Percentiles rank a stretch among this genome's conserved stretches.
Conservation (phyloP, 192 early-diverging fungal genomes). For the Bifiguratus adelaidae region DNA sequence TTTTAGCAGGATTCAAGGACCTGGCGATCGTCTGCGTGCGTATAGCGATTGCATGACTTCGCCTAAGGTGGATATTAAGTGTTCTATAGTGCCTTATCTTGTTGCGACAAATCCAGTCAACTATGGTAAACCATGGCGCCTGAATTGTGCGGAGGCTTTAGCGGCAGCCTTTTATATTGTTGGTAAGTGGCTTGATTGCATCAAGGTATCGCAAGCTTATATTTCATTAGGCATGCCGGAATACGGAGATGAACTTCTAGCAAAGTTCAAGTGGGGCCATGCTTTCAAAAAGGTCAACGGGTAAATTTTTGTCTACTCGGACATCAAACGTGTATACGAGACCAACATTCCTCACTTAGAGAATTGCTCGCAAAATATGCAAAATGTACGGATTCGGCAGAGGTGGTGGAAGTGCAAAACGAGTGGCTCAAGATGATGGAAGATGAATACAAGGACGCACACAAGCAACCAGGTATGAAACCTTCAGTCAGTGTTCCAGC, state of each 20-base stretch:
- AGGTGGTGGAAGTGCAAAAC: slow-evolving; percentile 67
- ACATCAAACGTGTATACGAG: neutral
- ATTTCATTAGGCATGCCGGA: slow-evolving; percentile 27
- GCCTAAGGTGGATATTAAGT: neutral
- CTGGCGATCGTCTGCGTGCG: slow-evolving; percentile 77
- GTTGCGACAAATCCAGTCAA: slow-evolving; percentile 97
- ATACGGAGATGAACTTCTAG: slow-evolving; percentile 64
- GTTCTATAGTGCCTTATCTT: slow-evolving; percentile 72
- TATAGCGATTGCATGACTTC: neutral
- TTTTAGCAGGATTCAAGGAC: slow-evolving; percentile 74
- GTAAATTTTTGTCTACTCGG: slow-evolving; percentile 16
- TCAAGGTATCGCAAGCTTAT: neutral
- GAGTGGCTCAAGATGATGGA: slow-evolving; percentile 73
- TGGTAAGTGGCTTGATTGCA: slow-evolving; percentile 22
- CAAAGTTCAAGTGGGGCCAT: slow-evolving; percentile 94
- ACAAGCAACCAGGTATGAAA: slow-evolving; percentile 13
- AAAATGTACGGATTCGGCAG: slow-evolving; percentile 59
- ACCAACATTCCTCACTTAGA: slow-evolving; percentile 15
- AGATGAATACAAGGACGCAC: slow-evolving; percentile 41
- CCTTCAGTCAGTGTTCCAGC: neutral
- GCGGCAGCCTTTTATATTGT: slow-evolving; percentile 90
- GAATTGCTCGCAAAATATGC: slow-evolving; percentile 67
- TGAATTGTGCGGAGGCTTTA: slow-evolving; percentile 97
- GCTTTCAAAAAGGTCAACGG: slow-evolving; percentile 85
- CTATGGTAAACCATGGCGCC: slow-evolving; percentile 90